A percentile compares a stretch with the other conserved stretches of the same genome.
phyloP scores from a whole-genome alignment of 2,329 filamentous ascomycete species.

The Phaeosphaeriaceae sp. region DNA sequence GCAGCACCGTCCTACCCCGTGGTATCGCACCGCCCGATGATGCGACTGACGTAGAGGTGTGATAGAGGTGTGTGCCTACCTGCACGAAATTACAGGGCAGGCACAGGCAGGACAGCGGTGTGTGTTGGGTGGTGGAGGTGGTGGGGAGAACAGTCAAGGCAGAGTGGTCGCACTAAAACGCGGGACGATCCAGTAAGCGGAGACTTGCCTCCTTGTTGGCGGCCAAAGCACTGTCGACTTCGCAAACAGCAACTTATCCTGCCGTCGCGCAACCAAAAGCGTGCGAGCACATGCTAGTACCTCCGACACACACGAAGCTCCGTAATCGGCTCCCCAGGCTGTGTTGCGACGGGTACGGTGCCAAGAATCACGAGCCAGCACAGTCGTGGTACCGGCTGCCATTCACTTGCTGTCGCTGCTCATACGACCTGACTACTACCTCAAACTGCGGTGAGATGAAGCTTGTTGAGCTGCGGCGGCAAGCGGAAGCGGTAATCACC shows the following conservation, averaged over 20 bases:
- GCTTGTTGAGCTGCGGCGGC: slow-evolving; percentile 10
- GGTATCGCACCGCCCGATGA: slow-evolving; percentile 26
- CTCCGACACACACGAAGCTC: background rate
- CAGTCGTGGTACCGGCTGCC: background rate
- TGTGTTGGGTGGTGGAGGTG: slow-evolving; percentile 18
- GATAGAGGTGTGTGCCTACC: slow-evolving; percentile 10
- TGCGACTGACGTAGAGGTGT: slow-evolving; percentile 28
- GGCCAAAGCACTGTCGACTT: slow-evolving; percentile 5
- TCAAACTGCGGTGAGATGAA: slow-evolving; percentile 12
- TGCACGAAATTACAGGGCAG: slow-evolving; percentile 17
- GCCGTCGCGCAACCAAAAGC: background rate
- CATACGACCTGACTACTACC: slow-evolving; percentile 10
- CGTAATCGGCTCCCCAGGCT: background rate
- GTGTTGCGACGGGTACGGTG: slow-evolving; percentile 8
- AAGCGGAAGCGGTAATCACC: slow-evolving; percentile 1
- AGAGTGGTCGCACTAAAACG: slow-evolving; percentile 4
- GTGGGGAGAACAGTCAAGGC: slow-evolving; percentile 15
- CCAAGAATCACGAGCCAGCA: slow-evolving; percentile 10
- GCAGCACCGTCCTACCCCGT: slow-evolving; percentile 11
- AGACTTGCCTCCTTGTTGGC: background rate
- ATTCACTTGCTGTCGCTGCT: slow-evolving; percentile 2
- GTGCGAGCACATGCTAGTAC: slow-evolving; percentile 13
- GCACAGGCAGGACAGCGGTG: slow-evolving; percentile 24
- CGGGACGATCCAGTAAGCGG: no score
- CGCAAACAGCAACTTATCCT: slow-evolving; percentile 1